Percentiles rank a stretch among this genome's conserved stretches.
Conservation (phyloP, 352 stramenopile genomes). For the Phytophthora ohioensis region DNA sequence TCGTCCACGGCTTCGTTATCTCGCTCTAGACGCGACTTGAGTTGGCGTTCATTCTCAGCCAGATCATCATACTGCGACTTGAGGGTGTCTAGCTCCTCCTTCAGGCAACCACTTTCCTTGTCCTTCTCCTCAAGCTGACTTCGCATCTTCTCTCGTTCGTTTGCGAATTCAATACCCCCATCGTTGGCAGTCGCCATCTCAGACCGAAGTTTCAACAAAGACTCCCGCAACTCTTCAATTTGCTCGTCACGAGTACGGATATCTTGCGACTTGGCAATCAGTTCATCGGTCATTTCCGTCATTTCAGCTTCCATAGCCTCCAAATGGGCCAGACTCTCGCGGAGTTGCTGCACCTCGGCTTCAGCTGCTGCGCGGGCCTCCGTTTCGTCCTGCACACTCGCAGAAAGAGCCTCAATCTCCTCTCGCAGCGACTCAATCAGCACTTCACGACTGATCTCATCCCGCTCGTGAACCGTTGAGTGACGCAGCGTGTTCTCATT, state of each 20-base stretch:
- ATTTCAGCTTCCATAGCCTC: constrained; percentile 84
- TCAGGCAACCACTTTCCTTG: constrained; percentile 38
- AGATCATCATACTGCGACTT: constrained; percentile 65
- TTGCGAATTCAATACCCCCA: constrained; percentile 57
- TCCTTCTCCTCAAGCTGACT: constrained; percentile 47
- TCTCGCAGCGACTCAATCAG: constrained; percentile 72
- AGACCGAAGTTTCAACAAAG: constrained; percentile 52
- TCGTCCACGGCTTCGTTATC: constrained; percentile 51
- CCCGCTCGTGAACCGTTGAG: constrained; percentile 68
- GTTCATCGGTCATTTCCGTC: constrained; percentile 79
- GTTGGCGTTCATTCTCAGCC: constrained; percentile 56
- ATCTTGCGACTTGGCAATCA: constrained; percentile 80
- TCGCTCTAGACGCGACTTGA: constrained; percentile 49
- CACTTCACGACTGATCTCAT: constrained; percentile 67
- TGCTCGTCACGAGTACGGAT: constrained; percentile 70
- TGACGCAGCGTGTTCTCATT: constrained; percentile 51
- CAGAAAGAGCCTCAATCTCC: constrained; percentile 74
- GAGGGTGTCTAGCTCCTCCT: constrained; percentile 49
- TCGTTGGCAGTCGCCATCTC: constrained; percentile 57
- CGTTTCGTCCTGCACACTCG: constrained; percentile 71
- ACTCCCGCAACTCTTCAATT: constrained; percentile 64
- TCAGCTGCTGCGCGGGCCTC: constrained; percentile 66
- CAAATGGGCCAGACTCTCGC: constrained; percentile 65
- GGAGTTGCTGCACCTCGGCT: constrained; percentile 61
- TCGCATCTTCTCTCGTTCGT: constrained; percentile 49